Evolutionary conservation across 257 asterid species (phyloP).

Genomic region (Anisodus tanguticus): DNA sequence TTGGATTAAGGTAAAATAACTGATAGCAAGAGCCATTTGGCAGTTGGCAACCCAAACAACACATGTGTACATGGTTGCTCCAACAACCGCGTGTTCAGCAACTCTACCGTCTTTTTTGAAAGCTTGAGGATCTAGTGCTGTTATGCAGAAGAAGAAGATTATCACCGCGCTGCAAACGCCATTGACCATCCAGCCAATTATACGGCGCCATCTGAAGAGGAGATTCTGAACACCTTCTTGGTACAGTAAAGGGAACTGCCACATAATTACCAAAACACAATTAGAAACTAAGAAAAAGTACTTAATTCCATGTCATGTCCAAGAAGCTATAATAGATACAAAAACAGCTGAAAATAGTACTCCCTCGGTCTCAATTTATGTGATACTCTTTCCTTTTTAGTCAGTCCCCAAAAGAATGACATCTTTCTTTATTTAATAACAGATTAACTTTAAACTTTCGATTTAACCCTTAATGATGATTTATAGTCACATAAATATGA

Average conservation of each 20-base stretch:
- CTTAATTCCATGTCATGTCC: background rate
- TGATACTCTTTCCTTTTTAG: no score
- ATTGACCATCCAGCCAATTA: slow-evolving; percentile 91
- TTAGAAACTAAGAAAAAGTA: slow-evolving; percentile 31
- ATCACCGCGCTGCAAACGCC: slow-evolving; percentile 68
- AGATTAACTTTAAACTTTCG: no score
- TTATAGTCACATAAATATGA: no score
- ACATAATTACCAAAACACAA: background rate
- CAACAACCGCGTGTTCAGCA: slow-evolving; percentile 62
- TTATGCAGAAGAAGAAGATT: slow-evolving; percentile 75
- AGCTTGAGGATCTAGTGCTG: slow-evolving; percentile 64
- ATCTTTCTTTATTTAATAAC: no score
- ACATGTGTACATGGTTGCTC: slow-evolving; percentile 83
- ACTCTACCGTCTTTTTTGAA: slow-evolving; percentile 64
- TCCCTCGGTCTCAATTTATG: no score
- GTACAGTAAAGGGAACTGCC: slow-evolving; percentile 91
- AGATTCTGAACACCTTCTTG: slow-evolving; percentile 94
- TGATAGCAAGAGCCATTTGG: slow-evolving; percentile 85
- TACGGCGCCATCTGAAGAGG: slow-evolving; percentile 92
- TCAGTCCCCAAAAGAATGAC: no score
- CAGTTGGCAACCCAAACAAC: slow-evolving; percentile 92
- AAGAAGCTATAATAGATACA: slow-evolving; percentile 1
- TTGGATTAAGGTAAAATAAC: slow-evolving; percentile 86
- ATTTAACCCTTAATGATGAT: no score
- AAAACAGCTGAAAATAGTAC: background rate